Conservation (phyloP, 2,329 filamentous ascomycete genomes). For the Neofusicoccum sp. region DNA sequence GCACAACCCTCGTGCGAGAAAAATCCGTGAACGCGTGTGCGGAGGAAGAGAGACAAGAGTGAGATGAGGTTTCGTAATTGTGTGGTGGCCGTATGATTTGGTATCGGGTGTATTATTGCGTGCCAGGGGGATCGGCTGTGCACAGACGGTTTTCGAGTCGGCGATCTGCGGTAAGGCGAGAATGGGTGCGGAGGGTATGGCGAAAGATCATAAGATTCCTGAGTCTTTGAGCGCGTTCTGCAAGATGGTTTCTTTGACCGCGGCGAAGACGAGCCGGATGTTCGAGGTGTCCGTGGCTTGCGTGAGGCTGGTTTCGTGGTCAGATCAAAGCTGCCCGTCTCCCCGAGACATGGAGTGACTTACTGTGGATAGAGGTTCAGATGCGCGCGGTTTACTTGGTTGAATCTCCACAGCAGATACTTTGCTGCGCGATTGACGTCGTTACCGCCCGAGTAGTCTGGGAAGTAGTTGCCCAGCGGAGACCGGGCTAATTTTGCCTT, state of each 20-base stretch:
- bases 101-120: conserved; percentile 22
- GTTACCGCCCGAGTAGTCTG: conserved; percentile 95
- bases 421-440: conserved; percentile 98
- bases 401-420: conserved; percentile 97
- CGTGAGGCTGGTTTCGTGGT: conserved; percentile 68
- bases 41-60: conserved; percentile 1
- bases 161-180: conserved; percentile 18
- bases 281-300: conserved; percentile 99
- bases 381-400: conserved; percentile 95
- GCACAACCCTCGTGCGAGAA: conserved; percentile 20
- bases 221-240: conserved; percentile 99
- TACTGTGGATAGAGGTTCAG: conserved; percentile 98
- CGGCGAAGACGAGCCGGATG: conserved; percentile 95
- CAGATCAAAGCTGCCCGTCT: not conserved
- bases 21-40: conserved; percentile 21
- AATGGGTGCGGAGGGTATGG: conserved; percentile 13
- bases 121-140: conserved; percentile 22
- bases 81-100: conserved; percentile 20
- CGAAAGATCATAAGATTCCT: conserved; percentile 69
- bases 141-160: conserved; percentile 22
- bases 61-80: conserved; percentile 20
- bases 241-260: conserved; percentile 97
- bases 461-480: conserved; percentile 92
- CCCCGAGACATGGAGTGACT: conserved; percentile 44
- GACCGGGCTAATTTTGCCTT: conserved; percentile 90